Evolutionary conservation across 2,329 filamentous ascomycete genomes (phyloP), one percentile per base, ranked within the genome.

Genomic region (Leptoxyphium fumago): DNA sequence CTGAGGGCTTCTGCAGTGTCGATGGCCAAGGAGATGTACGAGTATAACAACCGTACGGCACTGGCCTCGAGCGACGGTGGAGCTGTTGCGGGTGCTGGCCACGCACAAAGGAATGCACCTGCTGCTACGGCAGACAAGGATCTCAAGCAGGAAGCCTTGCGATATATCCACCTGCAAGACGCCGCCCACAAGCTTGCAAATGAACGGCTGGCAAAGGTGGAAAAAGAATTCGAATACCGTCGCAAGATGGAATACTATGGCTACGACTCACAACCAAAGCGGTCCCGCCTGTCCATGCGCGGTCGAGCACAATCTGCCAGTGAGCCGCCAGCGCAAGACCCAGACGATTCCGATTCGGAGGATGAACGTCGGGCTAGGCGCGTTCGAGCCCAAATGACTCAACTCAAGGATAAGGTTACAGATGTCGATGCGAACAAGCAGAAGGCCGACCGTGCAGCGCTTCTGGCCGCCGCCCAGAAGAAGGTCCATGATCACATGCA

Each of bases 1-100:
- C 68, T 94, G 2, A 82, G 81, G 50, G 84, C 86, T 28, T 89
- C 86, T 15, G 86, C 88, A 2, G 69, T 94, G 2, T 84, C 83
- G 10, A 94, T 95, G 86, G 87, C 88, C 6, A 83, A 81, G 62
- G 77, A 82, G 52, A 89, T 94, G 78, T 94, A 87, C 58, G 75
- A 70, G 10, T 77, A 84, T 48, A 75, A 73, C 48, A 72, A 58
- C 38, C 55, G 56, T 4, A 49, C 50, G 2, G 49, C 45, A 4
- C 46, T 55, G 30, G 43, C 45, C 11, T 42, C 46, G 10, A 15
- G 4, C 5, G 50, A 53, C 36, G 47, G 52, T 2, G 48, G 50
- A 8, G 53, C 53, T 15, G 43, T 38, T 15, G 45, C 45, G 15
- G 46, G 51, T 8, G 41, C 60, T 7, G 48, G 59, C 15, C 50